Percentiles rank a stretch among this genome's conserved stretches.
Conservation (phyloP, 1,284 basidiomycete species). For the Ganoderma lingzhi region DNA sequence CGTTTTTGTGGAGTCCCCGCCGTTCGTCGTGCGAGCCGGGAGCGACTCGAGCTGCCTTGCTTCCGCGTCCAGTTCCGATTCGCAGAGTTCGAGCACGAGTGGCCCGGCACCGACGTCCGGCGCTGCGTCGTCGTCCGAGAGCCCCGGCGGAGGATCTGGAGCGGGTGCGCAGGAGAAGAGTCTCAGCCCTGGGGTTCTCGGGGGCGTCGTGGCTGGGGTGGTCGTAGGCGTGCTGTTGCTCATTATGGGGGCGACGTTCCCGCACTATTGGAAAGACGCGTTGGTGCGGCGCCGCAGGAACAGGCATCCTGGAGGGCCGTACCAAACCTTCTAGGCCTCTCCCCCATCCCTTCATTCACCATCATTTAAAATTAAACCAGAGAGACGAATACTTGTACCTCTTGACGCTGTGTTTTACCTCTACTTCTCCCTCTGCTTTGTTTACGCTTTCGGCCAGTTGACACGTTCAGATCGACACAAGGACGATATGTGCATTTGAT, state of each 20-base stretch:
- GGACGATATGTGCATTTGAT: slow-evolving; percentile 15
- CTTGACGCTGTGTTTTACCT: neutral
- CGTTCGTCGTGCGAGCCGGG: slow-evolving; percentile 35
- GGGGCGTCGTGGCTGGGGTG: slow-evolving; percentile 37
- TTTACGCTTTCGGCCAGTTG: neutral
- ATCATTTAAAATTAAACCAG: neutral
- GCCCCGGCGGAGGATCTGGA: neutral
- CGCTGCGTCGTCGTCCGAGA: neutral
- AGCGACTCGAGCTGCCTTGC: slow-evolving; percentile 24
- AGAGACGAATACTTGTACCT: neutral
- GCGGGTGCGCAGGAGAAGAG: slow-evolving; percentile 13
- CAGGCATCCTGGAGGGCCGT: slow-evolving; percentile 31
- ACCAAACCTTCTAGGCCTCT: slow-evolving; percentile 31
- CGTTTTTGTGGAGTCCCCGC: slow-evolving; percentile 32
- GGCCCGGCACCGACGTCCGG: neutral
- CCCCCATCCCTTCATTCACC: neutral
- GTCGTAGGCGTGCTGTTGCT: slow-evolving; percentile 35
- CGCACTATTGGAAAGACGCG: slow-evolving; percentile 29
- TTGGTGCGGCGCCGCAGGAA: slow-evolving; percentile 23
- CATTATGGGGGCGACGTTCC: slow-evolving; percentile 36
- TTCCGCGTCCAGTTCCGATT: neutral
- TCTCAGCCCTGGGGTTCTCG: slow-evolving; percentile 36
- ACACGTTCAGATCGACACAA: neutral
- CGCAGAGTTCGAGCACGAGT: neutral
- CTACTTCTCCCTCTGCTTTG: neutral